Base-by-base conservation (phyloP, 2,329 filamentous ascomycete genomes). In the Fusarium drepaniforme region DNA sequence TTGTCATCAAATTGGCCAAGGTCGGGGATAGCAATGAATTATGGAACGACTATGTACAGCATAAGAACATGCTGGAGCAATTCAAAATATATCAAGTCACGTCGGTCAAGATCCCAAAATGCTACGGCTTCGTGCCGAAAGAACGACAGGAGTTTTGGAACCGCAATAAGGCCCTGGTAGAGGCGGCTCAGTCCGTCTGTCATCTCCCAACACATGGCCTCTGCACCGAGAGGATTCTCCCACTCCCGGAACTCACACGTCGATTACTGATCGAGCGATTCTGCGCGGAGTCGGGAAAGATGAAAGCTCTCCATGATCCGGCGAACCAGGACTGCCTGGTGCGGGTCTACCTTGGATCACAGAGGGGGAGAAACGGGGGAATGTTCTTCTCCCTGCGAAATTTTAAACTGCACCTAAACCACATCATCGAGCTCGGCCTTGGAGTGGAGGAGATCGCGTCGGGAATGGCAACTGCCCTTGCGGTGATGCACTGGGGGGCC, bases 401-500 rank as follows among this genome's bases (percentile, higher is more conserved):
- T 66, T 80, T 82, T 57, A 79, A 81, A 37, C 37, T 83, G 8
- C 77, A 81, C 18, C 67, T 84, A 1, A 78, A 81, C 35, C 80
- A 82, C 23, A 73, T 83, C 70, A 5, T 74, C 0, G 73, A 79
- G 0, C 62, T 82, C 0, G 18, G 62, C 1, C 35, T 84, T 1
- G 71, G 80, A 4, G 67, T 78, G 7, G 28, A 73, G 0, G 33
- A 35, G 12, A 1, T 37, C 0, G 77, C 79, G 18, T 23, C 33
- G 4, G 62, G 53, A 1, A 81, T 83, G 75, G 81, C 67, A 0
- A 56, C 70, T 25, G 71, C 81, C 1, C 69, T 84, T 2, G 81
- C 81, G 0, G 46, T 80, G 1, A 75, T 84, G 74, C 82, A 83
- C 51, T 84, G 80, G 81, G 75, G 28, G 0, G 82, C 81, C 0